Evolutionary conservation across 192 early-diverging fungal species (phyloP).

Genomic region (Podila verticillata): DNA sequence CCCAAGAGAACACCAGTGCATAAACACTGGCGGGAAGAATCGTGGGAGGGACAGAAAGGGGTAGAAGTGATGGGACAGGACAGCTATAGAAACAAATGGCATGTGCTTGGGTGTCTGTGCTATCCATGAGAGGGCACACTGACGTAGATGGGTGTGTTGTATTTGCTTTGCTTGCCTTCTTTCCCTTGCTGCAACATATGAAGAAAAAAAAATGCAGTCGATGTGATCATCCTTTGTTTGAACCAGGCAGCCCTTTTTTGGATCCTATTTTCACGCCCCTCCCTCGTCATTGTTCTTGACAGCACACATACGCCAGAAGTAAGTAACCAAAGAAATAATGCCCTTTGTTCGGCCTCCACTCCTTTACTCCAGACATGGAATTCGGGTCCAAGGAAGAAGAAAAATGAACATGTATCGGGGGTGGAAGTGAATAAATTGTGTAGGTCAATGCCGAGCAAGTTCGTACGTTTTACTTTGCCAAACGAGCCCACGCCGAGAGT

Average conservation of each 20-base stretch:
- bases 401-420: too few species aligned
- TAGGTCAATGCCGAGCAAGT: too few species aligned
- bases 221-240: too few species aligned
- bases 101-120: slow-evolving; percentile 49
- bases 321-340: background rate
- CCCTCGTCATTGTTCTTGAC: too few species aligned
- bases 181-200: background rate
- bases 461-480: slow-evolving; percentile 96
- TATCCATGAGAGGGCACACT: background rate
- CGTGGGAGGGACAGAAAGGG: background rate
- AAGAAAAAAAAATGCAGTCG: too few species aligned
- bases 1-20: background rate
- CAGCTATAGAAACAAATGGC: slow-evolving; percentile 7
- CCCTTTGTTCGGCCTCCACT: background rate
- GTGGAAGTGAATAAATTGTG: too few species aligned
- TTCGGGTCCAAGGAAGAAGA: too few species aligned
- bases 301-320: too few species aligned
- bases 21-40: background rate
- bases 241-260: too few species aligned
- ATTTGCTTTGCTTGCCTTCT: background rate
- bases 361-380: too few species aligned
- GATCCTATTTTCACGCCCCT: too few species aligned
- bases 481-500: slow-evolving; percentile 98
- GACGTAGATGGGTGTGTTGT: background rate
- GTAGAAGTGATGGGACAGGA: background rate